Base-by-base conservation (phyloP, 257 asterid species). In the Solanum virginianum region DNA sequence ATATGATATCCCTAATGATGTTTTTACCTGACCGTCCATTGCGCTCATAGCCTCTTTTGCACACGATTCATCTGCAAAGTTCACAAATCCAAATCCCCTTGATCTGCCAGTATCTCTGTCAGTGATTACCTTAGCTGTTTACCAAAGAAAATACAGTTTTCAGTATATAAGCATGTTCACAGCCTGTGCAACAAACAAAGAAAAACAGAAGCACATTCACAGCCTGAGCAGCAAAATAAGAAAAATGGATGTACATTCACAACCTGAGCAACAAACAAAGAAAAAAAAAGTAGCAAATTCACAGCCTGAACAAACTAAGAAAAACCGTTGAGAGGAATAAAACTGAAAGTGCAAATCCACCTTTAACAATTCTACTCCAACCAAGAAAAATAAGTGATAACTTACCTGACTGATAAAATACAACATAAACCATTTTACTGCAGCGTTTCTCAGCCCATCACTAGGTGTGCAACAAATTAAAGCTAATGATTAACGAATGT, bases 21-120 rank as follows among this genome's bases (percentile, higher is more conserved):
- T 36, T 85, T 85, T 85, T 83, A 94, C 98, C 92, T 94, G 93
- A 82, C 97, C 98, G 86, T 95, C 98, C 99, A 96, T 93, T 79
- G 97, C 93, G 2, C 92, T 87, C 43, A 91, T 56, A 9, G 98
- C 99, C 10, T 93, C 89, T 75, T 60, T 85, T 43, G 98, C 99
- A 88, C 88, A 81, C n/a, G 90, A 94, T 10, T 87, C 91, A 51
- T 66, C 82, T 0, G 91, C 20, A 88, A 81, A 96, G 87, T 86
- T 91, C 88, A 96, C 97, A 81, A 96, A 96, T 14, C 98, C 99
- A 81, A 94, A 93, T 49, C 99, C 98, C 88, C 91, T 91, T 4
- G 98, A 96, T 85, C 90, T 93, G 77, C 98, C 98, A 1, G 93
- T 84, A 80, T 95, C 98, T 88, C 99, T 91, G 83, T 95, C 97